Base-by-base conservation (phyloP, 140 eudicot genomes). In the Artemisia princeps region DNA sequence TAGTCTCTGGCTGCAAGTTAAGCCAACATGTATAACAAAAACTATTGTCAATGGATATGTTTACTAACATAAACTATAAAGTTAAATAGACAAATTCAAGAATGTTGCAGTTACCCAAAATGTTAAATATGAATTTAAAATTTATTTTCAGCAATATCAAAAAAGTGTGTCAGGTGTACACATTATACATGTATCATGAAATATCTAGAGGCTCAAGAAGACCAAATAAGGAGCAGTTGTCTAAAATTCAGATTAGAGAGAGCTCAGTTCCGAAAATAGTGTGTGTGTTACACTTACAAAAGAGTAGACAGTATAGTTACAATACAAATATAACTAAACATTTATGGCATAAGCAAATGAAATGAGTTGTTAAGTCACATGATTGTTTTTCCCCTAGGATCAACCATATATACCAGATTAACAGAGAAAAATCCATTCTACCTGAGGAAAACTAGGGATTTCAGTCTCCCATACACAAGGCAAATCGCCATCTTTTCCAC, bases 401-500 rank as follows among this genome's bases (percentile, higher is more conserved):
- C 28, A 56, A 51, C 4, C 3, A 19, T 37, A 46, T 64, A 17
- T 58, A 49, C 12, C 9, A 33, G 71, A 68, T 12, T 58, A 49
- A 4, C 9, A 51, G 71, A 75, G 68, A 33, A 70, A 10, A 55
- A 37, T 14, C 60, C 54, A 70, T 40, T 69, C 65, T 71, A 90
- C 98, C 96, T 92, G 95, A 63, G 96, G 95, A 53, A 88, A 92
- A 73, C 85, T 92, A 55, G 95, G 87, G 81, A 79, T 80, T 76
- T 92, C 96, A 70, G 79, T 75, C 70, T 85, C 98, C 96, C 96
- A 92, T 45, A 92, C 94, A 74, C 96, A 92, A 46, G 98, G 90
- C 83, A 92, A 72, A 64, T 79, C 78, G 50, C 98, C 95, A 78
- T 83, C 88, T 82, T 92, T 92, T 58, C 98, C 98, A 67, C 98